These are phyloP conservation scores for Chlorella sp. DNA, from an alignment of 139 green algal species.

Conservation along the genomic window DNA sequence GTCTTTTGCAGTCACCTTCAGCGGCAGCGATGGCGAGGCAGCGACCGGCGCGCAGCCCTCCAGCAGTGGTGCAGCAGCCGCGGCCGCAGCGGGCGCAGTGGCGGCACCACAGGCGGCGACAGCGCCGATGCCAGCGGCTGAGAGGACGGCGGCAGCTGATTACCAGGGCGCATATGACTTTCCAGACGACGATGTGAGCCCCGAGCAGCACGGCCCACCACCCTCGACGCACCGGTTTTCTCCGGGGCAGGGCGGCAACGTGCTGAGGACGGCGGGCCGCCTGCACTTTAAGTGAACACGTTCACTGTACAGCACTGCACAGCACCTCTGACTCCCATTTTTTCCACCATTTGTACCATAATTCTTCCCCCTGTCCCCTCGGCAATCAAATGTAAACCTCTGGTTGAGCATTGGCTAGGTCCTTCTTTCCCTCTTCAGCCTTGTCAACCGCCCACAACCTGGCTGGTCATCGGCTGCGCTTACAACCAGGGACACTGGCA, in stretches of 20 bases:
- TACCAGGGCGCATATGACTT: neutral
- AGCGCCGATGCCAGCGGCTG: neutral
- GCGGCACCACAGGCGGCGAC: neutral
- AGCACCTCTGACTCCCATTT: too few relatives aligned
- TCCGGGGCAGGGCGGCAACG: neutral
- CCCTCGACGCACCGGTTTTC: neutral
- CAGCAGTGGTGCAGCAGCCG: neutral
- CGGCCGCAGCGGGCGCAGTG: neutral
- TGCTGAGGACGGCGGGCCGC: neutral
- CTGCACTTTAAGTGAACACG: too few relatives aligned
- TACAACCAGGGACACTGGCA: slow-evolving; percentile 4
- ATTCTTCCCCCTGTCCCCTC: too few relatives aligned
- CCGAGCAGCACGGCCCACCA: neutral
- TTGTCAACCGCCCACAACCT: too few relatives aligned
- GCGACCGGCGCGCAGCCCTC: too few relatives aligned
- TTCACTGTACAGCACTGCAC: too few relatives aligned
- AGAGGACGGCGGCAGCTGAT: neutral
- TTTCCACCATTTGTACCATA: too few relatives aligned
- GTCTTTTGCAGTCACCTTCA: too few relatives aligned
- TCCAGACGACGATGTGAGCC: neutral
- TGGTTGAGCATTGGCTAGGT: too few relatives aligned
- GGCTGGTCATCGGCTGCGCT: neutral
- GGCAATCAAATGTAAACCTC: too few relatives aligned
- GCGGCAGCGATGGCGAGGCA: neutral
- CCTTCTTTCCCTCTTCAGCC: too few relatives aligned